Percentiles rank a stretch among this genome's conserved stretches.
These are phyloP conservation scores for Eudorina sp. DNA, from an alignment of 139 green algal genomes.

Conservation along the genomic window DNA sequence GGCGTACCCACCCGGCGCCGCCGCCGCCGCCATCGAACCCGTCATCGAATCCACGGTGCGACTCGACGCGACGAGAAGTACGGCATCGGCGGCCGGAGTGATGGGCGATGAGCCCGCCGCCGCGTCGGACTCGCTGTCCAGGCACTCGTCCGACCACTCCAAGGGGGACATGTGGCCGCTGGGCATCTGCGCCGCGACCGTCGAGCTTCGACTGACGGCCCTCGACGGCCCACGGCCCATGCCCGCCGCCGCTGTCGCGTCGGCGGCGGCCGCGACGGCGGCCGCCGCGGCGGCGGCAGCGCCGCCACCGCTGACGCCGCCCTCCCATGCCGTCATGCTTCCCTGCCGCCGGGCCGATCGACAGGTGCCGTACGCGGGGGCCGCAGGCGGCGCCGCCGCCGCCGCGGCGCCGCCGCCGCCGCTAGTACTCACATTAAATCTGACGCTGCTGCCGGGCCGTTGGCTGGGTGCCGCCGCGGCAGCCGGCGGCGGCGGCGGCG, in stretches of 20 bases:
- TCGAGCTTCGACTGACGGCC: neutral
- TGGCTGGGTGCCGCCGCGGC: too few species aligned
- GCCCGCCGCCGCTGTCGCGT: neutral
- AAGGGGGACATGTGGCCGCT: neutral
- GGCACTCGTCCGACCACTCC: conserved; percentile 24
- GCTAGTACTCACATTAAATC: too few species aligned
- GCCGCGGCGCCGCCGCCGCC: too few species aligned
- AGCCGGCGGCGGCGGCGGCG: neutral
- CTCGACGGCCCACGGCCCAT: too few species aligned
- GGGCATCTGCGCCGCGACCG: neutral
- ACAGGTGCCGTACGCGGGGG: too few species aligned
- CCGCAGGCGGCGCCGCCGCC: too few species aligned
- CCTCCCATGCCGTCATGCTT: neutral
- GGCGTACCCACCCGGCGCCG: neutral
- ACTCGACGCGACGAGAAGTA: too few species aligned
- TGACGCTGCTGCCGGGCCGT: neutral
- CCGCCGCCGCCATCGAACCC: neutral
- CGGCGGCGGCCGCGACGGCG: neutral
- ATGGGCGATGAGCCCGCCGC: too few species aligned
- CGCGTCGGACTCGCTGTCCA: neutral
- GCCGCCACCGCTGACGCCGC: neutral
- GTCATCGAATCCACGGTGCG: neutral
- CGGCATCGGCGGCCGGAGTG: too few species aligned
- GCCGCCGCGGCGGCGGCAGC: neutral
- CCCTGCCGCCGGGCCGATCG: too few species aligned